Base-by-base conservation (phyloP, 345 rosid species). In the Psidium friedrichsthalianum region DNA sequence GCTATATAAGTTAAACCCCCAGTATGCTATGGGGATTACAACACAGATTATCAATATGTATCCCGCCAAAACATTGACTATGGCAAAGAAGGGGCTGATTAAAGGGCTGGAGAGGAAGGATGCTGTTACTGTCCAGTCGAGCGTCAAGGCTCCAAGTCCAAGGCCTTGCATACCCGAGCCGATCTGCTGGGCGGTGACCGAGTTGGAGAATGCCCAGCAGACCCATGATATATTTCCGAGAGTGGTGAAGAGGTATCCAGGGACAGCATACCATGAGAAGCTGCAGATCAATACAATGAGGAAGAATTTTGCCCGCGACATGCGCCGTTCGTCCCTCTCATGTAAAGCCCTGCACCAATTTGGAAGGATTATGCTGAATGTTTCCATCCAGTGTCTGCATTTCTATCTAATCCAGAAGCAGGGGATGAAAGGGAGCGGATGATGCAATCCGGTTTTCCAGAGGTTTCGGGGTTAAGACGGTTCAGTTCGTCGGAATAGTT, bases 71-170 rank as follows among this genome's bases (percentile, higher is more conserved):
- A 94, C 90, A 51, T 96, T 96, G 85, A 85, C 94, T n/a, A 93
- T 95, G 91, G 98, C 98, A 84, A 96, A 96, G 93, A 95, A 94
- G 32, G 97, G 98, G 84, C 95, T 93, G 76, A 94, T 88, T 88
- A 95, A 96, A n/a, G 98, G 99, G 87, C 98, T 95, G 89, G 87
- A 90, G 86, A 95, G 91, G 96, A 93, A 96, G 22, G 99, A 94
- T 0, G 98, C 95, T 55, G 93, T 95, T 0, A 88, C 94, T 12
- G 95, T 21, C 99, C 98, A 95, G 91, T 96, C 99, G 3, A 96
- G 96, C 58, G 98, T 91, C 20, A 95, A 14, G 85, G 98, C 98
- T 52, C 98, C 98, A 16, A 96, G 88, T 49, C 99, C 98, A 4
- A 95, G 95, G 27, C 98, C 99, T 40, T 84, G 88, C 94, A 94